Conservation (phyloP, 306 rosid species). For the Lathyrus tuberosus region DNA sequence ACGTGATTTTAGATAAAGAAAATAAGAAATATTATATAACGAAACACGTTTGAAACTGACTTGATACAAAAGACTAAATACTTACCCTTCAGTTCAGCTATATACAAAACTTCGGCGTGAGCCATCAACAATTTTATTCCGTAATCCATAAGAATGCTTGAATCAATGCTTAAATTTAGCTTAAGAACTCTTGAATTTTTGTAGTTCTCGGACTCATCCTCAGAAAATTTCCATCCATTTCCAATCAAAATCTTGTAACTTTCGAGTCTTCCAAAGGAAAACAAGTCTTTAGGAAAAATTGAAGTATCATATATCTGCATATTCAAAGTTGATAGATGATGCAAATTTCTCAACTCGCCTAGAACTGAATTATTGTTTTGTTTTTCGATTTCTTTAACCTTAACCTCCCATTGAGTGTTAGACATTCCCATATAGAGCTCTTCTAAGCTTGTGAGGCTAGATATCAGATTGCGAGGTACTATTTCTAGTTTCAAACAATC, state of each 20-base stretch:
- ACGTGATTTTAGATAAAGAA: background rate
- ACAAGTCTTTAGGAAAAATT: constrained; percentile 39
- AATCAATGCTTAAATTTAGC: constrained; percentile 30
- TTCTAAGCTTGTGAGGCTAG: constrained; percentile 42
- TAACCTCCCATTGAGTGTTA: constrained; percentile 37
- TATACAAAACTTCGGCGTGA: constrained; percentile 46
- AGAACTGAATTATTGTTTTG: constrained; percentile 34
- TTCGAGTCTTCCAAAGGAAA: constrained; percentile 36
- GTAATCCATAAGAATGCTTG: constrained; percentile 31
- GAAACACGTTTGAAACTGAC: background rate
- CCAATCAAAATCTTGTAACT: constrained; percentile 45
- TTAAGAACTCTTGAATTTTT: constrained; percentile 32
- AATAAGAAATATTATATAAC: background rate
- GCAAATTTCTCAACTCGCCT: constrained; percentile 42
- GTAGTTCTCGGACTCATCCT: constrained; percentile 2
- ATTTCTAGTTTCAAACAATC: constrained; percentile 37
- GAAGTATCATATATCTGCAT: constrained; percentile 31
- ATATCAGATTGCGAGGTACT: constrained; percentile 36
- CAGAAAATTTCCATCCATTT: constrained; percentile 32
- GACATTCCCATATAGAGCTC: constrained; percentile 45
- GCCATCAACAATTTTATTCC: constrained; percentile 37
- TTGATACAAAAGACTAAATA: background rate
- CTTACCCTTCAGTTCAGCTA: constrained; percentile 43
- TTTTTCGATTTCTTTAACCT: constrained; percentile 21
- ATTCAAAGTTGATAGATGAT: constrained; percentile 32